These are phyloP conservation scores for Fusarium paranaense DNA, from an alignment of 2,329 filamentous ascomycete species.

Conservation along the genomic window DNA sequence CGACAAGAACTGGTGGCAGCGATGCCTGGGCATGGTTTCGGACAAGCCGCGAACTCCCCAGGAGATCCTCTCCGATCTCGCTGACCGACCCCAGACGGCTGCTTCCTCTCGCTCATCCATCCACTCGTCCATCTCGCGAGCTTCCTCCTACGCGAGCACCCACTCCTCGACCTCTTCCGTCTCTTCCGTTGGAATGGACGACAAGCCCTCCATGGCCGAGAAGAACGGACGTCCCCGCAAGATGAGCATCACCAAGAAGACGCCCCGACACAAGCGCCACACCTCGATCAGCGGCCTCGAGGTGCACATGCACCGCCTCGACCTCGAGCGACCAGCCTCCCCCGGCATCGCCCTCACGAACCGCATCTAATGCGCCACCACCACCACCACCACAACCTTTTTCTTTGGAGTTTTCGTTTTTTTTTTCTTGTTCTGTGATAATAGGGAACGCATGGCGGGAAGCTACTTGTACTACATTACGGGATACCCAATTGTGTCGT, in stretches of 20 bases:
- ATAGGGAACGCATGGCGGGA: background rate
- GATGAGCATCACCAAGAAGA: slow-evolving; percentile 45
- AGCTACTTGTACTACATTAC: slow-evolving; percentile 3
- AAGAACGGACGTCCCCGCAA: slow-evolving; percentile 44
- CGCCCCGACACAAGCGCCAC: slow-evolving; percentile 39
- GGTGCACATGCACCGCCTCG: slow-evolving; percentile 41
- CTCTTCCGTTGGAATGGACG: slow-evolving; percentile 38
- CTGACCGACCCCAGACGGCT: slow-evolving; percentile 27
- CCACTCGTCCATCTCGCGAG: slow-evolving; percentile 44
- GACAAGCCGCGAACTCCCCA: slow-evolving; percentile 41
- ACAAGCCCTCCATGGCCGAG: slow-evolving; percentile 35
- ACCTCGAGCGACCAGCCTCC: slow-evolving; percentile 44
- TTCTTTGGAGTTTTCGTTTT: slow-evolving; percentile 1
- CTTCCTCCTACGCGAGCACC: slow-evolving; percentile 43
- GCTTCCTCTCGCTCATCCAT: slow-evolving; percentile 28
- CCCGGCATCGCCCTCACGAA: slow-evolving; percentile 45
- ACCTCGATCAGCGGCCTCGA: slow-evolving; percentile 40
- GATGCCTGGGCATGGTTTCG: slow-evolving; percentile 37
- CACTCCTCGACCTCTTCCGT: slow-evolving; percentile 42
- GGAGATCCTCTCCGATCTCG: slow-evolving; percentile 46
- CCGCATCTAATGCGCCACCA: slow-evolving; percentile 35
- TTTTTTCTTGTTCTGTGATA: background rate
- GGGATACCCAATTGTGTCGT: slow-evolving; percentile 4
- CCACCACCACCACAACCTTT: background rate
- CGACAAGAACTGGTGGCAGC: slow-evolving; percentile 47